Evolutionary conservation across 805 yeast genomes (phyloP), one percentile per base, ranked within the genome.

Genomic region (Wickerhamiella vanderwaltii): DNA sequence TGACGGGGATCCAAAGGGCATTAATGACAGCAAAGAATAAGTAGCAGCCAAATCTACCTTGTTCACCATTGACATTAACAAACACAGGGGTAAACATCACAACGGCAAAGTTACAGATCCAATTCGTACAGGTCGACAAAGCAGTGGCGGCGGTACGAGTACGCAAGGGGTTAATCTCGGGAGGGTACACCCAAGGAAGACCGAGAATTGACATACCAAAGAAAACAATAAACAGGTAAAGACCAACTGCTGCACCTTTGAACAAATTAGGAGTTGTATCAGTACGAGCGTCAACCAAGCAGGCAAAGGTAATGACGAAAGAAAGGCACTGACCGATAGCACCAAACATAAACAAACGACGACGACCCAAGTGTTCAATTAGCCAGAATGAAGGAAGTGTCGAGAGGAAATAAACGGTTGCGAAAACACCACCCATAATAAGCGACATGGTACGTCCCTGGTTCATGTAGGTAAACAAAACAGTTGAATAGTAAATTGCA

Each of bases 311-410:
- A 35, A 52, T 52, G 42, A 50, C 44, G 48, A 52, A 51, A 9
- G 55, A 60, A 33, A 59, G 45, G 47, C 68, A 74, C 61, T 69
- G 75, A 45, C 75, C 75, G 26, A 54, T 29, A 13, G 73, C 69
- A 54, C 76, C 77, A 29, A 61, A 55, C 47, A 76, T 45, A 57
- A 71, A 68, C 42, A 77, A 57, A 18, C 71, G 69, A 61, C 87
- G 72, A 69, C 91, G 75, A 54, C 87, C 88, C 28, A 77, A 35
- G 15, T 72, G 66, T 55, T 86, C 96, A 45, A 86, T 79, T 16
- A 80, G 64, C 37, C 79, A 59, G 35, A 86, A 73, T 0, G 94
- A 94, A 0, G 95, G 95, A 17, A 85, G 67, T 2, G 93, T 84
- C 53, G 77, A 75, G 3, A 69, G 67, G 25, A 79, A 88, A 58